Percentiles rank a stretch among this genome's conserved stretches.
These are phyloP conservation scores for Metarhizium rileyi DNA, from an alignment of 2,329 filamentous ascomycete genomes.

Conservation along the genomic window DNA sequence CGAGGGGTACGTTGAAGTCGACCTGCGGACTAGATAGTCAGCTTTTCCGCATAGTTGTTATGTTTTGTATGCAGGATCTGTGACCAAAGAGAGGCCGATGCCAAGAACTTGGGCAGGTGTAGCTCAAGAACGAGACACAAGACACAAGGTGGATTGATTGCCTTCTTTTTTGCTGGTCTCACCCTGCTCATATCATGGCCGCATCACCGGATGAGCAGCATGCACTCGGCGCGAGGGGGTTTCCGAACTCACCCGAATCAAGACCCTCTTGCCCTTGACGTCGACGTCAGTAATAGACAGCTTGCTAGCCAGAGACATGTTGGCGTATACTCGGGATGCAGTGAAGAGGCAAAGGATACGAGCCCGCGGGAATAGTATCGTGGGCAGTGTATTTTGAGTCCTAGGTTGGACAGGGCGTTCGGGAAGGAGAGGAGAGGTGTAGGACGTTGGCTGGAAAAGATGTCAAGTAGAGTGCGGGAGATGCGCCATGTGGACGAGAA, in stretches of 20 bases:
- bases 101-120: background rate
- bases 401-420: background rate
- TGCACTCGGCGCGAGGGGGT: background rate
- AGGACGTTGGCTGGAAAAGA: background rate
- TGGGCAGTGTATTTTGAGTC: background rate
- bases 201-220: background rate
- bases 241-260: slow-evolving; percentile 71
- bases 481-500: background rate
- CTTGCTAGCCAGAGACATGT: slow-evolving; percentile 98
- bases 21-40: slow-evolving; percentile 48
- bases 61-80: too few species aligned
- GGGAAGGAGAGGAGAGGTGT: background rate
- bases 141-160: background rate
- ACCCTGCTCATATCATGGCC: background rate
- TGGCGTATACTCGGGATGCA: slow-evolving; percentile 19
- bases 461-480: background rate
- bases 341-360: background rate
- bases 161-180: background rate
- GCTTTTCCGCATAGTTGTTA: background rate
- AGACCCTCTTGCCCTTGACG: slow-evolving; percentile 94
- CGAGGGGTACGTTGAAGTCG: slow-evolving; percentile 99
- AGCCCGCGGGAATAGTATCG: background rate
- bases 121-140: background rate
- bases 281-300: slow-evolving; percentile 94
- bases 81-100: too few species aligned